A percentile compares a stretch with the other conserved stretches of the same genome.
Evolutionary conservation across 2,329 filamentous ascomycete species (phyloP).

Genomic region (Eutypella sp.): DNA sequence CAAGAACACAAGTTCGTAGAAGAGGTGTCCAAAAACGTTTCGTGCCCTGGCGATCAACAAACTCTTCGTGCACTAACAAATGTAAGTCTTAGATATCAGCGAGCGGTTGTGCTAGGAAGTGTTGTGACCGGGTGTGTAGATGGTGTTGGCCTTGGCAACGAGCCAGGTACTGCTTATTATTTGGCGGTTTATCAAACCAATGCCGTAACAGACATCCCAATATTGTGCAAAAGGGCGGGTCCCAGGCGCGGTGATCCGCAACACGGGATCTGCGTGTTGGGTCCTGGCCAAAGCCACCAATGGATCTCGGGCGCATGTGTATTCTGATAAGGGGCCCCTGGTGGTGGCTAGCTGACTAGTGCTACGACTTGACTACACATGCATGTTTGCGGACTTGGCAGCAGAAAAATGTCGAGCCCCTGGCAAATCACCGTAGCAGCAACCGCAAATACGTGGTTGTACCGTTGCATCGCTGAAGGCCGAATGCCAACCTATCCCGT

Average conservation of each 20-base stretch:
- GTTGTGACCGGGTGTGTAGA: no score
- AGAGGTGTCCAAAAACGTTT: neutral
- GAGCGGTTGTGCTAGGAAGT: no score
- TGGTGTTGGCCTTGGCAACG: neutral
- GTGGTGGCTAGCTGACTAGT: slow-evolving; percentile 33
- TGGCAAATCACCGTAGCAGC: no score
- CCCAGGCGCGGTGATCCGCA: neutral
- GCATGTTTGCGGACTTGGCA: no score
- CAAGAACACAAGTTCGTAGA: neutral
- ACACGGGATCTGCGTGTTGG: neutral
- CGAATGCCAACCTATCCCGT: no score
- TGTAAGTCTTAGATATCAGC: no score
- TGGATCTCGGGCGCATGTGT: no score
- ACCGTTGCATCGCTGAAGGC: no score
- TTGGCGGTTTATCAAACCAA: neutral
- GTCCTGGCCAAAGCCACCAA: neutral
- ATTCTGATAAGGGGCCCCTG: neutral
- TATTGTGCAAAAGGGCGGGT: neutral
- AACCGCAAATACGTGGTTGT: no score
- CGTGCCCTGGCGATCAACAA: neutral
- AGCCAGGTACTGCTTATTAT: neutral
- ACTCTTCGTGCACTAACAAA: neutral
- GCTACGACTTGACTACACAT: no score
- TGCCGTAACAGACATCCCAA: neutral
- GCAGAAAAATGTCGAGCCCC: no score